Conservation (phyloP, 306 rosid genomes). For the Malus fusca region DNA sequence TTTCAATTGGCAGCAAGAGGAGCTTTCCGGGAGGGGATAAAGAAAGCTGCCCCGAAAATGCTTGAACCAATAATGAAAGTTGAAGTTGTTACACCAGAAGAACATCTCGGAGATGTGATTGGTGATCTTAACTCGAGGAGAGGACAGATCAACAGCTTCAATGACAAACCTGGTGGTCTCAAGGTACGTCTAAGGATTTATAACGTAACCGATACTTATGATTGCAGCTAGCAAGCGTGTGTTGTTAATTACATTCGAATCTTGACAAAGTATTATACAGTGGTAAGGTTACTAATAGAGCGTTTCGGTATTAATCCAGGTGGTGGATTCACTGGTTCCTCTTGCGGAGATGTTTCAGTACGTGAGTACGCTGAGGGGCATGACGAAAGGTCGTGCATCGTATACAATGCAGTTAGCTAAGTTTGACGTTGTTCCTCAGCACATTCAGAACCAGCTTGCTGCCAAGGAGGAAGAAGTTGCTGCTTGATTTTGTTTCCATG, state of each 20-base stretch:
- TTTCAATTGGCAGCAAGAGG: slow-evolving; percentile 98
- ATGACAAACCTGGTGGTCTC: slow-evolving; percentile 96
- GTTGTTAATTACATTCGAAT: too few relatives aligned
- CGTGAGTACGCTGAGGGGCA: slow-evolving; percentile 85
- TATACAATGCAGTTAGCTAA: slow-evolving; percentile 84
- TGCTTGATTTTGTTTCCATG: slow-evolving; percentile 41
- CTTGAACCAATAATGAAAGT: slow-evolving; percentile 95
- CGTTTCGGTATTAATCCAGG: slow-evolving; percentile 40
- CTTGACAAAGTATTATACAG: too few relatives aligned
- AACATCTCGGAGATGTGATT: slow-evolving; percentile 92
- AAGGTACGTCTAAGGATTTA: slow-evolving; percentile 43
- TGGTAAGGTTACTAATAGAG: neutral
- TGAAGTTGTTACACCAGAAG: slow-evolving; percentile 94
- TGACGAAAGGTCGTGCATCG: slow-evolving; percentile 98
- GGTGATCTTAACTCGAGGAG: slow-evolving; percentile 99
- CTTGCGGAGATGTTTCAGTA: slow-evolving; percentile 98
- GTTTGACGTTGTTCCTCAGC: slow-evolving; percentile 94
- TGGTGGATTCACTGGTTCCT: slow-evolving; percentile 83
- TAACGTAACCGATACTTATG: neutral
- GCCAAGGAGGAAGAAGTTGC: slow-evolving; percentile 84
- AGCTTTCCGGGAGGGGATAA: slow-evolving; percentile 83
- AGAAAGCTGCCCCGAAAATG: slow-evolving; percentile 80
- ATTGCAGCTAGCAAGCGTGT: too few relatives aligned
- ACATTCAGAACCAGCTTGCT: slow-evolving; percentile 84
- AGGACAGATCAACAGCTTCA: slow-evolving; percentile 91